These are phyloP conservation scores for Galerina sulciceps DNA, from an alignment of 768 basidiomycete species.

Conservation along the genomic window DNA sequence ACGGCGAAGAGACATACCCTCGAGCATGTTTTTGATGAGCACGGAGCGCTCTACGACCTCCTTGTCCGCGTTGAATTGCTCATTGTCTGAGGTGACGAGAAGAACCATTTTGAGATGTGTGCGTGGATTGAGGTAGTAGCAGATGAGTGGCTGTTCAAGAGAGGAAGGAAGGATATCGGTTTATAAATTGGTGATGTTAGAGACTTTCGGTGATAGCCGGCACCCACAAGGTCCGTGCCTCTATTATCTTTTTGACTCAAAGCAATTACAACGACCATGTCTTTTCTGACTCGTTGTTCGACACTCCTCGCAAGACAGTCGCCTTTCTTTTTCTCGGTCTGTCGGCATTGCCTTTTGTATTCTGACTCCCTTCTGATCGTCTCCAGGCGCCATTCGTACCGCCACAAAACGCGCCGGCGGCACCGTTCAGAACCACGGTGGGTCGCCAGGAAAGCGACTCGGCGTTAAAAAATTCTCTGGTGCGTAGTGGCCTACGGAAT, in stretches of 20 bases:
- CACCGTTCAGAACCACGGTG: constrained; percentile 89
- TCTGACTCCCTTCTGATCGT: constrained; percentile 1
- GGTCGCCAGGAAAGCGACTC: constrained; percentile 90
- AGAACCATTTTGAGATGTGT: constrained; percentile 64
- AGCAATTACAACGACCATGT: constrained; percentile 36
- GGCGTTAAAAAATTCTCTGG: constrained; percentile 98
- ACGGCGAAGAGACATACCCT: constrained; percentile 60
- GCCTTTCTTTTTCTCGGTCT: constrained; percentile 58
- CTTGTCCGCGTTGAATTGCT: constrained; percentile 91
- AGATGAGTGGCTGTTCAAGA: constrained; percentile 21
- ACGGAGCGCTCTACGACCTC: constrained; percentile 95
- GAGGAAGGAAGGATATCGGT: constrained; percentile 9
- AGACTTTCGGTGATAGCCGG: constrained; percentile 46
- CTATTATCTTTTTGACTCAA: constrained; percentile 29
- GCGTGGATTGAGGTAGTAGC: constrained; percentile 14
- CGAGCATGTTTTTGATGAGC: constrained; percentile 99
- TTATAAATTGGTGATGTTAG: constrained; percentile 33
- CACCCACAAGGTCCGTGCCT: constrained; percentile 21
- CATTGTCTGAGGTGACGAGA: constrained; percentile 94
- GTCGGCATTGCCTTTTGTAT: background rate
- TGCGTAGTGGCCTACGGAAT: constrained; percentile 26
- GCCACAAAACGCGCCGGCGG: constrained; percentile 98
- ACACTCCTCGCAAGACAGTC: constrained; percentile 30
- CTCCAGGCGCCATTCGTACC: constrained; percentile 77
- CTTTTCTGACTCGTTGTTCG: constrained; percentile 52